Evolutionary conservation across 441 rosid genomes (phyloP), one percentile per base, ranked within the genome.

Genomic region (Adansonia rubrostipa): DNA sequence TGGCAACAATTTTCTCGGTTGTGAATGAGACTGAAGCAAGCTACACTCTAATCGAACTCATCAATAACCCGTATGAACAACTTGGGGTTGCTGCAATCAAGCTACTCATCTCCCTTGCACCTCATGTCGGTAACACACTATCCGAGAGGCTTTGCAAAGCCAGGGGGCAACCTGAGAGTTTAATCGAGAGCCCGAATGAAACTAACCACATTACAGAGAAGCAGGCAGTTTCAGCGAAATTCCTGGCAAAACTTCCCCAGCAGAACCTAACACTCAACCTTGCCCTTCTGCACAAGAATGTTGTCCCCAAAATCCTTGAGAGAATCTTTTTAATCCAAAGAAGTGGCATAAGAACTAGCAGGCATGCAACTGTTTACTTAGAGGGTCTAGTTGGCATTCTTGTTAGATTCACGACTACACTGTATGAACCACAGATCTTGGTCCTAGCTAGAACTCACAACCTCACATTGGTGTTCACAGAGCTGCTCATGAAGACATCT

Each of bases 351-450:
- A 85, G 94, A 85, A 86, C 86, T 71, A 88, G 89, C 86, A 86
- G 93, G 91, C 85, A 89, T 71, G 89, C 92, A 64, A 85, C 81
- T 78, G 80, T 85, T 84, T 93, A 86, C 84, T 85, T 95, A 10
- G 99, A 95, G 82, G 96, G 96, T 62, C 89, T 91, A 4, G 96
- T 90, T 36, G 98, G 93, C 44, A 85, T 88, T 87, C 88, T 95
- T 65, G 97, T 91, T 77, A 89, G 97, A 85, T 91, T 93, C 91
- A 95, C 98, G 22, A 84, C 95, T 28, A 95, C 97, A 72, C 80
- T 95, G 67, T 90, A 92, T 24, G 96, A 95, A 74, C 84, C 94
- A 20, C 92, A 89, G 73, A 84, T 90, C 65, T 77, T 91, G 85
- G 82, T 80, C 79, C 87, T 89, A 28, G 98, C 94, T 79, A 96